Conservation (phyloP, 352 stramenopile species). For the Globisporangium carolinianum region DNA sequence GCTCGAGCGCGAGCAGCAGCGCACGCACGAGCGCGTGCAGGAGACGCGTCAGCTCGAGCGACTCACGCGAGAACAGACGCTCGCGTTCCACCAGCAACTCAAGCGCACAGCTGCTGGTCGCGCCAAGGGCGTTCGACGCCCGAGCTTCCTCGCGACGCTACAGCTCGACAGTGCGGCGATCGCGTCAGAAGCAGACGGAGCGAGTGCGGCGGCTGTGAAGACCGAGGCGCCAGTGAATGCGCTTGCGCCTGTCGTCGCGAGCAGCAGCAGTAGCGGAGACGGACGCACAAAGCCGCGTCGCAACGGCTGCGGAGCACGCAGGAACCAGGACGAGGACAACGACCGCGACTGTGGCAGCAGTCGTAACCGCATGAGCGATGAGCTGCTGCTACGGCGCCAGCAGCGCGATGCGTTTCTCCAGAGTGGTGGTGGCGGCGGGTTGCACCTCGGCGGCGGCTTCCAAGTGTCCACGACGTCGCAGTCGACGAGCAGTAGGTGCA, state of each 20-base stretch:
- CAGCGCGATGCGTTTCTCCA: constrained; percentile 10
- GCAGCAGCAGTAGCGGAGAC: not conserved
- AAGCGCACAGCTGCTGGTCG: constrained; percentile 11
- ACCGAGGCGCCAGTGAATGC: not conserved
- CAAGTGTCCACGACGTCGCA: not conserved
- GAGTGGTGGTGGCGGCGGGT: constrained; percentile 1
- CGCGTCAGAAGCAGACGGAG: not conserved
- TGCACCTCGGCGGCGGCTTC: constrained; percentile 37
- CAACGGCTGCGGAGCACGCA: not conserved
- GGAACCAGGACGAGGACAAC: not conserved
- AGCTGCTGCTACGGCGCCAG: constrained; percentile 4
- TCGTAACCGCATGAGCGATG: not conserved
- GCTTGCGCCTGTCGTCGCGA: not conserved
- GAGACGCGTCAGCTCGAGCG: constrained; percentile 10
- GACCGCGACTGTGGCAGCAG: not conserved
- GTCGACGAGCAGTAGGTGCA: not conserved
- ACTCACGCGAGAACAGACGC: constrained; percentile 11
- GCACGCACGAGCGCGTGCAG: constrained; percentile 10
- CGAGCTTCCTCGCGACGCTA: constrained; percentile 24
- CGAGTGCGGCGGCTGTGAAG: not conserved
- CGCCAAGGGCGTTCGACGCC: constrained; percentile 9
- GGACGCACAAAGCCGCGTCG: not conserved
- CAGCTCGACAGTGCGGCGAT: constrained; percentile 13
- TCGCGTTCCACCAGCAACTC: constrained; percentile 16
- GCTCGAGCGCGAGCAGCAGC: constrained; percentile 5